phyloP scores from a whole-genome alignment of 805 yeast genomes.

The Middelhovenomyces tepae region DNA sequence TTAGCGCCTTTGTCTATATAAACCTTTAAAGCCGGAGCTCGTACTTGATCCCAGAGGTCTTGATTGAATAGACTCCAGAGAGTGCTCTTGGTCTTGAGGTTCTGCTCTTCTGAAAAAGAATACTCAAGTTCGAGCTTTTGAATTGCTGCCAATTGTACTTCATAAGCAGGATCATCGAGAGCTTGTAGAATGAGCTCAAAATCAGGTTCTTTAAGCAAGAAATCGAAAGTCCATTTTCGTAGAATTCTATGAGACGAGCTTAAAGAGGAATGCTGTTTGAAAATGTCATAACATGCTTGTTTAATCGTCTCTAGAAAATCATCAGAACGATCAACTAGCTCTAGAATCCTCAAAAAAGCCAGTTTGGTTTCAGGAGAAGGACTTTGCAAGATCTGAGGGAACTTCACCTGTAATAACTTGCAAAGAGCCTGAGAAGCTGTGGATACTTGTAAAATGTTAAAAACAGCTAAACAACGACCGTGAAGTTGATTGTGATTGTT shows the following conservation, averaged over 20 bases:
- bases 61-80: constrained; percentile 16
- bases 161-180: constrained; percentile 17
- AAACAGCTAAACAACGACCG: constrained; percentile 48
- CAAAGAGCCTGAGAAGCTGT: too few species aligned
- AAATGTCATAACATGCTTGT: not conserved
- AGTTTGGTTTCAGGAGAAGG: constrained; percentile 17
- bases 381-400: too few species aligned
- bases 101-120: too few species aligned
- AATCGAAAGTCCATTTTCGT: not conserved
- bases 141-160: constrained; percentile 16
- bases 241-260: constrained; percentile 1
- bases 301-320: not conserved
- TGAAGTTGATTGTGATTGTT: constrained; percentile 42
- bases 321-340: too few species aligned
- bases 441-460: too few species aligned
- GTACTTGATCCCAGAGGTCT: constrained; percentile 19
- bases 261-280: constrained; percentile 1
- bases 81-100: too few species aligned
- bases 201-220: not conserved
- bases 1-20: constrained; percentile 12
- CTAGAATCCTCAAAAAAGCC: constrained; percentile 14
- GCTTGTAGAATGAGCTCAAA: not conserved
- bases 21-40: constrained; percentile 19
- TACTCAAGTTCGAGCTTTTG: too few species aligned
- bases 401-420: too few species aligned